Conservation (phyloP, 2,329 filamentous ascomycete species). For the Xylaria sp. region DNA sequence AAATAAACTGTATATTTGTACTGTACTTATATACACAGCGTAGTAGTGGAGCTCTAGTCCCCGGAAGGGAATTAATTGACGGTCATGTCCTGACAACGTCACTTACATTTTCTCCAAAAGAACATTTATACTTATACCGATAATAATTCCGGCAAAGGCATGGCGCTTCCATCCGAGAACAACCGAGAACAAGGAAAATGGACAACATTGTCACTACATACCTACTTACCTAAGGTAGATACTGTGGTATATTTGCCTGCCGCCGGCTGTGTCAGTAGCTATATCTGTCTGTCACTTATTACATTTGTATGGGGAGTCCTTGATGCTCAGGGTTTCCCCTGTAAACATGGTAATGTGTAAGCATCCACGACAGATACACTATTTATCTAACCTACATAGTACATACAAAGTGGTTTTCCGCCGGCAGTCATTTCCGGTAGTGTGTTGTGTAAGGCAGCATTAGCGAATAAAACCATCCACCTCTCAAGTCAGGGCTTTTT, state of each 20-base stretch:
- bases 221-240: too few species aligned
- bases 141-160: neutral
- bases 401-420: neutral
- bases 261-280: neutral
- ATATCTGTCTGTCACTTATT: constrained; percentile 1
- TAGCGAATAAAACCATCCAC: neutral
- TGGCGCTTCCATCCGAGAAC: neutral
- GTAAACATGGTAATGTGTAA: neutral
- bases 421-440: neutral
- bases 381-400: neutral
- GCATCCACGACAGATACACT: neutral
- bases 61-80: neutral
- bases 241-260: neutral
- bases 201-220: neutral
- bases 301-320: neutral
- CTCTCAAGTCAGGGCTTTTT: neutral
- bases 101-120: neutral
- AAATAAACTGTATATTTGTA: neutral
- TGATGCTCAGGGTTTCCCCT: constrained; percentile 4
- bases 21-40: neutral
- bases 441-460: neutral
- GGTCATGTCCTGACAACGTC: neutral
- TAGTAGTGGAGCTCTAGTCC: neutral
- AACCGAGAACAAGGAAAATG: neutral
- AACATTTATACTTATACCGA: constrained; percentile 1